A percentile compares a stretch with the other conserved stretches of the same genome.
phyloP scores from a whole-genome alignment of 768 basidiomycete species.

The Russula lepida region DNA sequence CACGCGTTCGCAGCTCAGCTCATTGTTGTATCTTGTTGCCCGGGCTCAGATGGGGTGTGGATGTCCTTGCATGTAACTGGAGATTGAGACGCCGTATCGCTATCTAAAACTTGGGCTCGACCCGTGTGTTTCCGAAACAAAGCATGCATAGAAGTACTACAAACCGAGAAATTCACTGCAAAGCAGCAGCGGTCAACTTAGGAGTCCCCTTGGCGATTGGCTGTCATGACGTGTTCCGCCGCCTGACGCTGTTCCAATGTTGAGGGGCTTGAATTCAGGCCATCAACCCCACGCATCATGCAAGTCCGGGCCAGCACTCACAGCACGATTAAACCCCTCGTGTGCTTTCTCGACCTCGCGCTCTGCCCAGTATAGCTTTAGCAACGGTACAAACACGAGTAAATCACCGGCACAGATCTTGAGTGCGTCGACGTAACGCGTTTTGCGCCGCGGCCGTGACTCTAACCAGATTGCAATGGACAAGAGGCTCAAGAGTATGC shows the following conservation, averaged over 20 bases:
- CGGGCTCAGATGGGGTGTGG: too few species aligned
- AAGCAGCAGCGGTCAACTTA: constrained; percentile 50
- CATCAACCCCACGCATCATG: constrained; percentile 98
- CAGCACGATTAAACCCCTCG: constrained; percentile 85
- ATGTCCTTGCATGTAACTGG: too few species aligned
- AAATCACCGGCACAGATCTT: constrained; percentile 88
- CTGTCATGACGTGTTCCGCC: constrained; percentile 93
- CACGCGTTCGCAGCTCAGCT: too few species aligned
- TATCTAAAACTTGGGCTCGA: too few species aligned
- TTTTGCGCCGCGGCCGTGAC: too few species aligned
- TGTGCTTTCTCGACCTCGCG: constrained; percentile 92
- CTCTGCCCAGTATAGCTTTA: constrained; percentile 87
- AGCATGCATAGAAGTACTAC: background rate
- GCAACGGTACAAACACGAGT: constrained; percentile 84
- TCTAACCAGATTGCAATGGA: too few species aligned
- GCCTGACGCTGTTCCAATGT: constrained; percentile 78
- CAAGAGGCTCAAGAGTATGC: too few species aligned
- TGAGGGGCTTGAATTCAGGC: too few species aligned
- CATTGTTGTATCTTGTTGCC: too few species aligned
- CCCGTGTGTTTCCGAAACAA: background rate
- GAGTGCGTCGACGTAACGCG: too few species aligned
- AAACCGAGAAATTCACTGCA: constrained; percentile 24
- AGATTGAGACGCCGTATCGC: too few species aligned
- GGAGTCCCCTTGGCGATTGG: constrained; percentile 76
- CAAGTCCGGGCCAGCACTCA: constrained; percentile 54